Conservation (phyloP, 768 basidiomycete genomes). For the Tulasnella sp. region DNA sequence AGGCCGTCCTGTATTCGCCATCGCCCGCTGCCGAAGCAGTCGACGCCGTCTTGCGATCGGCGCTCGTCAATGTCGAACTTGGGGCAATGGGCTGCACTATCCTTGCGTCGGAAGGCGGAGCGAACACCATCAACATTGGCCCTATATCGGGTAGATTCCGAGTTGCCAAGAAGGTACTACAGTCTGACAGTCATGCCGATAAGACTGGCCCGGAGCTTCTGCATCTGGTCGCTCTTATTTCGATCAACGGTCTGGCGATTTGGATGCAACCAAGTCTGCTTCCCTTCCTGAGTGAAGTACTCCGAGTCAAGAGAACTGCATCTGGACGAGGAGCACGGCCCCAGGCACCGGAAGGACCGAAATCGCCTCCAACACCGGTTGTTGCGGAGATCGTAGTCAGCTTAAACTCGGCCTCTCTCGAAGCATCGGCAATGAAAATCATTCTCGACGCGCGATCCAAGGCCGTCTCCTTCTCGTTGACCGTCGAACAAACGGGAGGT, state of each 20-base stretch:
- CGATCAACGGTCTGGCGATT: background rate
- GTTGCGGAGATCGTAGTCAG: background rate
- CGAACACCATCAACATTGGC: background rate
- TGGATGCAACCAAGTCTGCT: background rate
- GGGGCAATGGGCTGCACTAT: background rate
- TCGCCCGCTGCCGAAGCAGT: background rate
- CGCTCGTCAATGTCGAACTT: background rate
- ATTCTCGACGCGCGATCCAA: background rate
- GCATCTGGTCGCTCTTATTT: background rate
- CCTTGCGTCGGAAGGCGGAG: background rate
- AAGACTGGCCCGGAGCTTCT: background rate
- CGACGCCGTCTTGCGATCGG: background rate
- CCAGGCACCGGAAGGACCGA: background rate
- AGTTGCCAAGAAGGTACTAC: background rate
- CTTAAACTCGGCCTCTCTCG: background rate
- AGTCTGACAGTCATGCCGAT: too few species aligned
- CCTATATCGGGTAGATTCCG: background rate
- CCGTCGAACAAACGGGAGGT: background rate
- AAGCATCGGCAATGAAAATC: constrained; percentile 8
- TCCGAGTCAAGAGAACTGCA: background rate
- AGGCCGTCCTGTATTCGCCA: background rate
- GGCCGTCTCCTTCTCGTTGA: background rate
- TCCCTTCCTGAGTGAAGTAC: constrained; percentile 6
- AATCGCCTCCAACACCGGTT: background rate
- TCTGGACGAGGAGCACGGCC: background rate